Evolutionary conservation across 208 protist species (phyloP).

Genomic region (Acanthamoeba royreba): DNA sequence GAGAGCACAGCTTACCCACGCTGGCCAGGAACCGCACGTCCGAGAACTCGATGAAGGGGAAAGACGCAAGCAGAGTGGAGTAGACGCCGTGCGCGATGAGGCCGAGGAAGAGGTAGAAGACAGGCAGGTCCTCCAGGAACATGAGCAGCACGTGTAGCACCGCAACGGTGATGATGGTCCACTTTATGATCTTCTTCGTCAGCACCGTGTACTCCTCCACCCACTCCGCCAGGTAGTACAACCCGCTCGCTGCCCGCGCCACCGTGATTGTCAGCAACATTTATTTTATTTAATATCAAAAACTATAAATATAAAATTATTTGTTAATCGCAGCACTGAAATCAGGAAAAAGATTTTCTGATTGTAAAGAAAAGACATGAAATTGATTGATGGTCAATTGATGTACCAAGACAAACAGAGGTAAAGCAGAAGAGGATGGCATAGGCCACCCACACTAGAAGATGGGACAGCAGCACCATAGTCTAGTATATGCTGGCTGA

Average conservation of each 20-base stretch:
- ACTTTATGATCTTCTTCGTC: constrained; percentile 46
- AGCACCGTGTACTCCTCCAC: constrained; percentile 64
- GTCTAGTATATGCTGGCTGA: neutral
- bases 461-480: neutral
- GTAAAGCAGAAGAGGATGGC: neutral
- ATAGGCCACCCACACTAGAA: constrained; percentile 12
- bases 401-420: neutral
- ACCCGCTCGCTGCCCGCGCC: constrained; percentile 27
- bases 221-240: constrained; percentile 64
- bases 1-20: neutral
- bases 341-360: neutral
- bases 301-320: neutral
- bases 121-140: constrained; percentile 25
- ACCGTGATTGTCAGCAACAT: neutral
- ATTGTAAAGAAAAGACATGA: neutral
- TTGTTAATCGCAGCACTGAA: neutral
- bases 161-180: neutral
- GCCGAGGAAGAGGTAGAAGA: constrained; percentile 2
- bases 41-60: constrained; percentile 52
- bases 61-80: constrained; percentile 24
- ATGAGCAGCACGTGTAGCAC: constrained; percentile 45
- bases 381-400: neutral
- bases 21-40: constrained; percentile 40
- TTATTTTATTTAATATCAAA: neutral
- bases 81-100: constrained; percentile 25